These are phyloP conservation scores for Takashimella tepidaria DNA, from an alignment of 1,284 basidiomycete genomes.

Conservation along the genomic window DNA sequence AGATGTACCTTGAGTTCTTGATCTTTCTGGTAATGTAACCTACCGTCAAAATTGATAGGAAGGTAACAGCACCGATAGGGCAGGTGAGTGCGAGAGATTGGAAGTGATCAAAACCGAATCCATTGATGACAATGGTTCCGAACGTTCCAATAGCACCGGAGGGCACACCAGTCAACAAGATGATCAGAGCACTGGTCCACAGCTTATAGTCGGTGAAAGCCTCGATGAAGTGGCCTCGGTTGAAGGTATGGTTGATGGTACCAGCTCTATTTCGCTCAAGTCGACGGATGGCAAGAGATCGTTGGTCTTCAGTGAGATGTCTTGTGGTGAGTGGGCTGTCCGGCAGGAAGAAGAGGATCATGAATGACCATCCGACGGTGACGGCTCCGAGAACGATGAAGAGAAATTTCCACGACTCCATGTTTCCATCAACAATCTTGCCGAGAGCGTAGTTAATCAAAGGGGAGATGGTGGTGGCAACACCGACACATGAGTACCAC, in stretches of 20 bases:
- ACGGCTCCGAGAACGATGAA: conserved; percentile 9
- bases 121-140: conserved; percentile 8
- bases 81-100: too few species aligned
- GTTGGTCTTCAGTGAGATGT: conserved; percentile 20
- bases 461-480: conserved; percentile 9
- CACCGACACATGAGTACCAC: conserved; percentile 18
- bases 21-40: too few species aligned
- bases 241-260: conserved; percentile 25
- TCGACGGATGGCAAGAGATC: conserved; percentile 11
- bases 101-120: conserved; percentile 13
- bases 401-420: conserved; percentile 5
- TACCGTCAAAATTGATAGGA: too few species aligned
- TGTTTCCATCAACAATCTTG: not conserved
- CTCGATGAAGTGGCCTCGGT: conserved; percentile 23
- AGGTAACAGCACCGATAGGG: too few species aligned
- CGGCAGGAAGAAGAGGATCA: conserved; percentile 13
- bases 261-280: conserved; percentile 24
- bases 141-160: conserved; percentile 19
- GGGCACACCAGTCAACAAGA: conserved; percentile 25
- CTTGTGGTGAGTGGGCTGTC: conserved; percentile 17
- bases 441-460: conserved; percentile 2
- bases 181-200: conserved; percentile 27
- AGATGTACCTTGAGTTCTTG: too few species aligned
- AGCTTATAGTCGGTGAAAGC: conserved; percentile 26
- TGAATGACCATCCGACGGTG: conserved; percentile 1